phyloP scores from a whole-genome alignment of 2,329 filamentous ascomycete species.

The Neonectria ditissima region DNA sequence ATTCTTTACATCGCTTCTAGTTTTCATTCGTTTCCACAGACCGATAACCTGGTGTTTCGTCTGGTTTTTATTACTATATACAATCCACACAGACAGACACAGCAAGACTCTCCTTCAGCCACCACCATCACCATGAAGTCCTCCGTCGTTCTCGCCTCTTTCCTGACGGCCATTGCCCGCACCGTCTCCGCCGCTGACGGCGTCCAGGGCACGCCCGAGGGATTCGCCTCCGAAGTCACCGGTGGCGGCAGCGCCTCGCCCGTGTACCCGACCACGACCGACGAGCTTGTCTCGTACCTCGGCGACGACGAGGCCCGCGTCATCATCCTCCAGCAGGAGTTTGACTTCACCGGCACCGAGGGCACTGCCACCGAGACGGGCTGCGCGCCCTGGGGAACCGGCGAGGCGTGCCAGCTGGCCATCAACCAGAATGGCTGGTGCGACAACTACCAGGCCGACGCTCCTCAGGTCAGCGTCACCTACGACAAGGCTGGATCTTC shows the following conservation, averaged over 20 bases:
- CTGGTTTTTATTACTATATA: conserved; percentile 1
- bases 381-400: conserved; percentile 68
- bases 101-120: background rate
- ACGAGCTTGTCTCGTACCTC: conserved; percentile 69
- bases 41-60: conserved; percentile 7
- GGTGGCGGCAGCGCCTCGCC: conserved; percentile 67
- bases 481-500: conserved; percentile 62
- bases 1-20: background rate
- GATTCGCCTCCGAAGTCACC: conserved; percentile 65
- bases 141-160: background rate
- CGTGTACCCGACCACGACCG: conserved; percentile 63
- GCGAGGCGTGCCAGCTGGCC: conserved; percentile 63
- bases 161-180: background rate
- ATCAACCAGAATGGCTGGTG: conserved; percentile 71
- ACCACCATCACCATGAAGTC: background rate
- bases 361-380: conserved; percentile 62
- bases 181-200: conserved; percentile 4
- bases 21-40: conserved; percentile 1
- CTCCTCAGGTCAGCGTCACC: conserved; percentile 56
- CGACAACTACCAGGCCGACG: conserved; percentile 64
- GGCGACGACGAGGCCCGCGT: conserved; percentile 62
- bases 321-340: conserved; percentile 67
- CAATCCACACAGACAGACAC: background rate
- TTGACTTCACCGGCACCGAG: conserved; percentile 66
- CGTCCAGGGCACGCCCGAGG: conserved; percentile 53